Conservation (phyloP, 228 moss, liverwort and hornwort genomes). For the Sphagnum magellanicum region DNA sequence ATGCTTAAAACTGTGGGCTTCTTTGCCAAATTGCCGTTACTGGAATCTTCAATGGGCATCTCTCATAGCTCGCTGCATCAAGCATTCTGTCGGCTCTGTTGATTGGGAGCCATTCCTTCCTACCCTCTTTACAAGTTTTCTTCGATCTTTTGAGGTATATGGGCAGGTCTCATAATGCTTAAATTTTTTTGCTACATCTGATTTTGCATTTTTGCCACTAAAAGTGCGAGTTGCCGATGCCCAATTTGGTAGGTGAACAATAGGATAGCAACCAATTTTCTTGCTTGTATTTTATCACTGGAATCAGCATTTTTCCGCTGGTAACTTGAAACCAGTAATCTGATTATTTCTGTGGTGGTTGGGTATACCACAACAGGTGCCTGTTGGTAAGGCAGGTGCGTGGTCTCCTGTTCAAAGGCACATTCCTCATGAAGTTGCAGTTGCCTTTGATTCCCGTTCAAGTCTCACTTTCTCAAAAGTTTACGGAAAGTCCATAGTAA, state of each 20-base stretch:
- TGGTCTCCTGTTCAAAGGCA: conserved; percentile 56
- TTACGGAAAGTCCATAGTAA: conserved; percentile 69
- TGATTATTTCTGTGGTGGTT: no score
- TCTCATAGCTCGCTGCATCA: conserved; percentile 68
- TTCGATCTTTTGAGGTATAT: conserved; percentile 73
- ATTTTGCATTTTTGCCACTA: background rate
- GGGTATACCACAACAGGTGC: conserved; percentile 27
- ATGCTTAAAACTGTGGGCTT: conserved; percentile 56
- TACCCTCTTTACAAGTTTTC: conserved; percentile 50
- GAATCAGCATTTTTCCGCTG: no score
- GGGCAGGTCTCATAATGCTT: no score
- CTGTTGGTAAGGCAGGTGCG: conserved; percentile 67
- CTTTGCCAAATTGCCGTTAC: conserved; percentile 65
- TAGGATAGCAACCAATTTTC: no score
- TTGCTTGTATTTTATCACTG: no score
- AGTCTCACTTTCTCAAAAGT: conserved; percentile 48
- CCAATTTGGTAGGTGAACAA: no score
- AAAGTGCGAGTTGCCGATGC: no score
- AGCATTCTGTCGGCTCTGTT: conserved; percentile 33
- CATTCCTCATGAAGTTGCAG: conserved; percentile 55
- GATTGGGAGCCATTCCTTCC: conserved; percentile 75
- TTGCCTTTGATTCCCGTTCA: conserved; percentile 49
- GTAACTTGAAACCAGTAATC: no score
- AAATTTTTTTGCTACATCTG: no score
- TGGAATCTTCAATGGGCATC: conserved; percentile 85